Conservation (phyloP, 768 basidiomycete genomes). For the Mycena olivaceomarginata region DNA sequence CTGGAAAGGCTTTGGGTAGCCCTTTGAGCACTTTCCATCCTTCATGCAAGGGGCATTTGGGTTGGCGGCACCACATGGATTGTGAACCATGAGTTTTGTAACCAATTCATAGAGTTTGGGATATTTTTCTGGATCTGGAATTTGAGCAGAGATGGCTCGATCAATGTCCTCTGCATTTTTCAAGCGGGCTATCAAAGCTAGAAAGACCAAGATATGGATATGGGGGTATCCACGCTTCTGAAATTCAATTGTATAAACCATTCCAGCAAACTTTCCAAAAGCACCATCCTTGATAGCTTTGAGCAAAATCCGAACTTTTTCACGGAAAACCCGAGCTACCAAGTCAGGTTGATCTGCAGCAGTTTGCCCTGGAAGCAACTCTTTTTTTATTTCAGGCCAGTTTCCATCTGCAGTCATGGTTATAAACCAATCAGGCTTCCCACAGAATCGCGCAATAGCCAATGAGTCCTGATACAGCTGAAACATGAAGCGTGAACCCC, state of each 20-base stretch:
- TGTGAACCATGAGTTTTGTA: conserved; percentile 62
- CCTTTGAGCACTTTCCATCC: conserved; percentile 58
- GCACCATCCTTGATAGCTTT: conserved; percentile 6
- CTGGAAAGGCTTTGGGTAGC: conserved; percentile 59
- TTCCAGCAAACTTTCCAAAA: conserved; percentile 25
- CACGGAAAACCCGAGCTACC: conserved; percentile 52
- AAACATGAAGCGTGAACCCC: conserved; percentile 30
- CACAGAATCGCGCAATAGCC: conserved; percentile 11
- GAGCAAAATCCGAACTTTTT: conserved; percentile 14
- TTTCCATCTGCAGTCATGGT: conserved; percentile 52
- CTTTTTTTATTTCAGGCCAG: conserved; percentile 59
- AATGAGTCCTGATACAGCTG: conserved; percentile 26
- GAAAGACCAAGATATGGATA: conserved; percentile 63
- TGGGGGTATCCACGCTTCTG: conserved; percentile 67
- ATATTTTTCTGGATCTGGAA: conserved; percentile 55
- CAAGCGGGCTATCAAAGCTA: conserved; percentile 40
- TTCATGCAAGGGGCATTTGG: conserved; percentile 58
- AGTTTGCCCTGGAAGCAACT: conserved; percentile 45
- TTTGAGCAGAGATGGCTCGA: conserved; percentile 55
- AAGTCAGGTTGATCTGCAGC: conserved; percentile 45
- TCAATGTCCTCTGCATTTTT: conserved; percentile 54
- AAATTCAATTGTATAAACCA: conserved; percentile 65
- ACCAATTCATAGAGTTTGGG: conserved; percentile 50
- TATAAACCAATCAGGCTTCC: conserved; percentile 27
- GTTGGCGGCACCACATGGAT: conserved; percentile 54